Evolutionary conservation across 441 rosid genomes (phyloP), one percentile per base, ranked within the genome.

Genomic region (Pelargonium fulgidum): DNA sequence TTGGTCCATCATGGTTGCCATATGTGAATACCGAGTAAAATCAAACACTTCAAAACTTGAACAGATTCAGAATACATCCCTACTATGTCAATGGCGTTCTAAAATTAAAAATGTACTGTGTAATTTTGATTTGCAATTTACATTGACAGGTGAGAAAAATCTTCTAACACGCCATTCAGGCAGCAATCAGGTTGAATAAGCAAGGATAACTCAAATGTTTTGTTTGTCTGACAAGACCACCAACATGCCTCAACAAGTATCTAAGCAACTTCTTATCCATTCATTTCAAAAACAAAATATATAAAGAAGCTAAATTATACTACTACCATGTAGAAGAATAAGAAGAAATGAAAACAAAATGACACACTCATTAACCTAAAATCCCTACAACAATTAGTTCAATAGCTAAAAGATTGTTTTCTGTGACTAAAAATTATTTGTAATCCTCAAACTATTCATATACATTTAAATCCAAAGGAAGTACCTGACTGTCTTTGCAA

Each of bases 401-500:
- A 33, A 33, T 33, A 7, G 61, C 24, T 17, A 12, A 4, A 54
- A 16, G 24, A 54, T 17, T 17, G 61, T 54, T 17, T 16, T 54
- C 61, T 10, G 14, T 16, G 9, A 44, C 17, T 52, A 47, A 64
- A 29, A 62, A 22, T 62, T 63, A 12, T 56, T 56, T 29, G 5
- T 6, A 50, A 64, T 20, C 48, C 63, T 26, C 41, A 10, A 19
- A 13, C 20, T 20, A 44, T 4, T 7, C 44, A 3, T 59, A 62
- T 11, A 58, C 65, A 70, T 47, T 50, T 7, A 68, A 42, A 69
- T 22, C 20, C 39, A 70, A 67, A 19, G 52, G 48, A 16, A 41
- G 69, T 83, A 91, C 99, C 99, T 93, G 44, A 93, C 95, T 68
- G 99, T 93, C 85, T 93, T 93, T 56, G 99, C 99, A 76, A 93